phyloP scores from a whole-genome alignment of 129 eudicot genomes.

The Flaveria trinervia region DNA sequence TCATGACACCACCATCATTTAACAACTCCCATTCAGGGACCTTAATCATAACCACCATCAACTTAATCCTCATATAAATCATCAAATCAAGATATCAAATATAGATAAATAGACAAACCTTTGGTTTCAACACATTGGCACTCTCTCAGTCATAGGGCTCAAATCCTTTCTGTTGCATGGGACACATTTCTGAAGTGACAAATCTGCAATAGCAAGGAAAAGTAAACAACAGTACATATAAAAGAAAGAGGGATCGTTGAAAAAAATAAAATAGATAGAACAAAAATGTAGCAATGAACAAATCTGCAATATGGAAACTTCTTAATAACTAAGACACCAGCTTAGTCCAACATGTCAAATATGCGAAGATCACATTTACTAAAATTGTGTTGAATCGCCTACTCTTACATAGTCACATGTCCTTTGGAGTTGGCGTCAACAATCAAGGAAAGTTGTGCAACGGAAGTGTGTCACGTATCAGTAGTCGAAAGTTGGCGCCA shows the following conservation, averaged over 20 bases:
- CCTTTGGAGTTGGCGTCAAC: too few relatives aligned
- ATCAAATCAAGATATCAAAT: neutral
- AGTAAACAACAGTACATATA: neutral
- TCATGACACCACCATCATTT: conserved; percentile 60
- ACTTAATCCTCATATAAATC: neutral
- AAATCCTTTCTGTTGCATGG: conserved; percentile 76
- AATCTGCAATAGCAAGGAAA: conserved; percentile 46
- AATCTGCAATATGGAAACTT: conserved; percentile 5
- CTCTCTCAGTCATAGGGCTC: conserved; percentile 74
- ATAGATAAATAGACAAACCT: conserved; percentile 41
- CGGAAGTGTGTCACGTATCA: too few relatives aligned
- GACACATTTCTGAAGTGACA: conserved; percentile 73
- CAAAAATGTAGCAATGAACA: neutral
- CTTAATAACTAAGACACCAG: conserved; percentile 11
- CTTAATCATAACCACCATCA: conserved; percentile 36
- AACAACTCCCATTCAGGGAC: conserved; percentile 86
- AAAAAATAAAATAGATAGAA: neutral
- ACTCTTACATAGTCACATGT: too few relatives aligned
- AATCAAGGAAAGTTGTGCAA: too few relatives aligned
- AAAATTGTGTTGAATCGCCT: too few relatives aligned
- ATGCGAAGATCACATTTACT: too few relatives aligned
- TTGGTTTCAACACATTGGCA: conserved; percentile 53
- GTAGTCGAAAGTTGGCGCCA: too few relatives aligned
- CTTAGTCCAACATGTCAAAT: neutral
- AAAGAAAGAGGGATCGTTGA: too few relatives aligned